phyloP scores from a whole-genome alignment of 2,329 filamentous ascomycete genomes.

The Stagonosporopsis vannaccii region DNA sequence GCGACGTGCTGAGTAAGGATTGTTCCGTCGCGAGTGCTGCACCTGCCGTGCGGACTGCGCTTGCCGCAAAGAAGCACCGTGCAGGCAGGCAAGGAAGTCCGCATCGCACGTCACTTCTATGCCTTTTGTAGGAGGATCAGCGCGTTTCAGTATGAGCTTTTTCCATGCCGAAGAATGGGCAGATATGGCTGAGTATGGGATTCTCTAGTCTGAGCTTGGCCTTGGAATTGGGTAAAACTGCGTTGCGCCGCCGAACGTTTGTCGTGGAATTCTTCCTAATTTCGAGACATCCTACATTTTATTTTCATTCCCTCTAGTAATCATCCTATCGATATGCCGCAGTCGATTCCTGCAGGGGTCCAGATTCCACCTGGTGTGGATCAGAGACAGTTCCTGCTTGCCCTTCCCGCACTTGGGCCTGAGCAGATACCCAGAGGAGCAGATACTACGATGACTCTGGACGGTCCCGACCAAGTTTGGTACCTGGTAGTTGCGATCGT shows the following conservation, averaged over 20 bases:
- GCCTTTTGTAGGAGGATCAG: not conserved
- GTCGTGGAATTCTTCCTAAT: not conserved
- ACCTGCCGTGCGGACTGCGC: not conserved
- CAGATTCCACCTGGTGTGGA: constrained; percentile 23
- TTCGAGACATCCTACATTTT: too few species aligned
- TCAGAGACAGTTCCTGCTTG: constrained; percentile 21
- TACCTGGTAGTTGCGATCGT: constrained; percentile 30
- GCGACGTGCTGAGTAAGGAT: not conserved
- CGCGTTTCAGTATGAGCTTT: constrained; percentile 2
- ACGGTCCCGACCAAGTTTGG: constrained; percentile 35
- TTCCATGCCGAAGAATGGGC: not conserved
- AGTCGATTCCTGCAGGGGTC: constrained; percentile 3
- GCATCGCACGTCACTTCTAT: not conserved
- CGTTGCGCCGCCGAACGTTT: not conserved
- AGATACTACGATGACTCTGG: constrained; percentile 29
- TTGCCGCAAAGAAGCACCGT: not conserved
- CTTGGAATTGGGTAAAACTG: not conserved
- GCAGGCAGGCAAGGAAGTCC: constrained; percentile 6
- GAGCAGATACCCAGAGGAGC: constrained; percentile 28
- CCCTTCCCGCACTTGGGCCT: constrained; percentile 21
- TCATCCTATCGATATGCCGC: not conserved
- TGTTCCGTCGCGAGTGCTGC: not conserved
- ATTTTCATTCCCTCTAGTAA: not conserved
- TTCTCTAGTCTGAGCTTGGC: not conserved
- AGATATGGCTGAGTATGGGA: not conserved